phyloP scores from a whole-genome alignment of 2,329 filamentous ascomycete genomes.

The Sporothrix pallida region DNA sequence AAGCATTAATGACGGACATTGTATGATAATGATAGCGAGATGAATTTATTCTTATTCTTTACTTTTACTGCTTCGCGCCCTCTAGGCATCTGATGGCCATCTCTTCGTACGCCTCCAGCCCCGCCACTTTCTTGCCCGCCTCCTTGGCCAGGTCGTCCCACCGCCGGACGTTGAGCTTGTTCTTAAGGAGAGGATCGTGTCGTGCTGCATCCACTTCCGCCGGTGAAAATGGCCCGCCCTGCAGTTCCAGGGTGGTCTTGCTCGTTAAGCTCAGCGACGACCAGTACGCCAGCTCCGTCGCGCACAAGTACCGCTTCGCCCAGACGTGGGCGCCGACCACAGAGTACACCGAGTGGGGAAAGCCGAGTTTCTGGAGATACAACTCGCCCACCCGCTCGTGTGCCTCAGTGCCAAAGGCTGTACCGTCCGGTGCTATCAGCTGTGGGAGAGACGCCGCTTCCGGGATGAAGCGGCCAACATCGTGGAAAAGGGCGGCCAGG shows the following conservation, averaged over 20 bases:
- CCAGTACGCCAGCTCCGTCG: conserved; percentile 26
- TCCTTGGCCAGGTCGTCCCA: conserved; percentile 33
- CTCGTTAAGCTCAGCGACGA: conserved; percentile 22
- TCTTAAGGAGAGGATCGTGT: neutral
- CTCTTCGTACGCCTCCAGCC: too few relatives aligned
- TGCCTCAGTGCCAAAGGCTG: conserved; percentile 19
- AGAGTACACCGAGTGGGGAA: neutral
- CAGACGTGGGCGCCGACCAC: conserved; percentile 31
- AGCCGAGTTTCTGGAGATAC: conserved; percentile 22
- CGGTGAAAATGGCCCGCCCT: neutral
- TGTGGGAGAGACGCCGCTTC: conserved; percentile 18
- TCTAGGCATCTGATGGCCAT: neutral
- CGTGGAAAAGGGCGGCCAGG: conserved; percentile 30
- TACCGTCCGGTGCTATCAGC: conserved; percentile 21
- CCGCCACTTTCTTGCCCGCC: neutral
- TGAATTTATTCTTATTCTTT: neutral
- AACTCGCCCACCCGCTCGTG: conserved; percentile 28
- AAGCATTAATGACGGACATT: neutral
- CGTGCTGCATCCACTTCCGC: neutral
- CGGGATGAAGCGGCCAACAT: conserved; percentile 29
- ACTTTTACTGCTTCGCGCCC: neutral
- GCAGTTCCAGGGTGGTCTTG: conserved; percentile 29
- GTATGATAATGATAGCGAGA: neutral
- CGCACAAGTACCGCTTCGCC: conserved; percentile 32
- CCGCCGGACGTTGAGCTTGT: conserved; percentile 26